Evolutionary conservation across 495 filamentous ascomycete species (phyloP).

Genomic region (Copromyces sp.): DNA sequence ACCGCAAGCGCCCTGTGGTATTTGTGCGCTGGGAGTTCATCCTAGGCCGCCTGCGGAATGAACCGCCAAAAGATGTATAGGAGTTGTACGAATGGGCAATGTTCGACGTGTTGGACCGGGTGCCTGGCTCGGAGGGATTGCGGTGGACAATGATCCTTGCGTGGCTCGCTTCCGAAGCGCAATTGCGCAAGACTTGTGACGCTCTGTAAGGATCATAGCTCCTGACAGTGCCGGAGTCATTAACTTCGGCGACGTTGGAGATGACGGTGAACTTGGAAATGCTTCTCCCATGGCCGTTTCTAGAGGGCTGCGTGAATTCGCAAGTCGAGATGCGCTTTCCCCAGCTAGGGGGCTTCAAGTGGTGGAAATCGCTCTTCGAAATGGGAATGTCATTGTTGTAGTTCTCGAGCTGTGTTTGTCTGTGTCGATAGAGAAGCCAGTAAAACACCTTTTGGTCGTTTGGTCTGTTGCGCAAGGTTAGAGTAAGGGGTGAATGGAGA

Average conservation of each 20-base stretch:
- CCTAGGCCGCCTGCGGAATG: constrained; percentile 7
- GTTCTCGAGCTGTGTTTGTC: constrained; percentile 74
- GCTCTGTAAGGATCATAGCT: constrained; percentile 82
- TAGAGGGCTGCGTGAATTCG: constrained; percentile 33
- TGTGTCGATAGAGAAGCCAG: constrained; percentile 66
- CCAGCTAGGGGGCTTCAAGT: constrained; percentile 48
- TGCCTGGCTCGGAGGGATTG: constrained; percentile 13
- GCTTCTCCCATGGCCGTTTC: constrained; percentile 38
- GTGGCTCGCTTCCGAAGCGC: constrained; percentile 28
- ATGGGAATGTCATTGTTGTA: constrained; percentile 64
- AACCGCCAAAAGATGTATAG: constrained; percentile 14
- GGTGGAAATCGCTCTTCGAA: constrained; percentile 82
- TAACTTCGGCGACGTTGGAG: constrained; percentile 39
- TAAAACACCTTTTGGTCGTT: constrained; percentile 93
- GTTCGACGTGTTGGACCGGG: constrained; percentile 1
- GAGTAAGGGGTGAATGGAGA: constrained; percentile 6
- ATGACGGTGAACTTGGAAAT: constrained; percentile 65
- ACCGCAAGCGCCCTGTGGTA: constrained; percentile 16
- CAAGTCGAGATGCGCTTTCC: constrained; percentile 40
- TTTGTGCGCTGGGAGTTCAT: constrained; percentile 12
- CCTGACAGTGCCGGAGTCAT: constrained; percentile 25
- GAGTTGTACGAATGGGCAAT: constrained; percentile 18
- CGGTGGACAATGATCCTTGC: constrained; percentile 61
- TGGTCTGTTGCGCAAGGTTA: constrained; percentile 38
- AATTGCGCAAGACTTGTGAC: constrained; percentile 41